A percentile compares a stretch with the other conserved stretches of the same genome.
Conservation (phyloP, 768 basidiomycete genomes). For the Boletus tylopilopsis region DNA sequence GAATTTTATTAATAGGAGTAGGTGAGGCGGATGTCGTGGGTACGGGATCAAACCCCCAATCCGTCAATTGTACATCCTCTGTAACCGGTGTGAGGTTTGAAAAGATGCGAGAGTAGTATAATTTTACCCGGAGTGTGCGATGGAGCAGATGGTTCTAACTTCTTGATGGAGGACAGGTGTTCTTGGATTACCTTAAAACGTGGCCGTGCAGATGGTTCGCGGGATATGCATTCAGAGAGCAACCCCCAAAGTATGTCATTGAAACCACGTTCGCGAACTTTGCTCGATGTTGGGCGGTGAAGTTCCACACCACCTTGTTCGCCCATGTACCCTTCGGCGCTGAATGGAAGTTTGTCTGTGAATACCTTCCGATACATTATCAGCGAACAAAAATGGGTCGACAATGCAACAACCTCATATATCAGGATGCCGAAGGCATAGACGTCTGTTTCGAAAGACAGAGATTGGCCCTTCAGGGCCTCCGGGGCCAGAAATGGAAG, state of each 20-base stretch:
- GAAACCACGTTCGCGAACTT: constrained; percentile 1
- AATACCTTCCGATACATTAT: constrained; percentile 5
- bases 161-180: background rate
- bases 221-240: constrained; percentile 2
- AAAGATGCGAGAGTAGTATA: background rate
- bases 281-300: background rate
- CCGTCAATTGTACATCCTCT: background rate
- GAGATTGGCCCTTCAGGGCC: constrained; percentile 8
- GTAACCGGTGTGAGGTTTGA: background rate
- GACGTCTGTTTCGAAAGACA: constrained; percentile 23
- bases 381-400: too few species aligned
- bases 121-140: too few species aligned
- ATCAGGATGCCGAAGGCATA: constrained; percentile 33
- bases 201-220: background rate
- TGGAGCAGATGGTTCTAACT: background rate
- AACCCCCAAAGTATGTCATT: constrained; percentile 5
- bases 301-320: background rate
- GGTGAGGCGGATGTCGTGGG: background rate
- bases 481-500: constrained; percentile 33
- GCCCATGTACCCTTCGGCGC: background rate
- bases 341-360: constrained; percentile 7
- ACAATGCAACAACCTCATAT: too few species aligned
- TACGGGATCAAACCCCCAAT: background rate
- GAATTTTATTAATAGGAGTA: background rate
- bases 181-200: constrained; percentile 1